Conservation (phyloP, 495 filamentous ascomycete genomes). For the Terfezia claveryi region DNA sequence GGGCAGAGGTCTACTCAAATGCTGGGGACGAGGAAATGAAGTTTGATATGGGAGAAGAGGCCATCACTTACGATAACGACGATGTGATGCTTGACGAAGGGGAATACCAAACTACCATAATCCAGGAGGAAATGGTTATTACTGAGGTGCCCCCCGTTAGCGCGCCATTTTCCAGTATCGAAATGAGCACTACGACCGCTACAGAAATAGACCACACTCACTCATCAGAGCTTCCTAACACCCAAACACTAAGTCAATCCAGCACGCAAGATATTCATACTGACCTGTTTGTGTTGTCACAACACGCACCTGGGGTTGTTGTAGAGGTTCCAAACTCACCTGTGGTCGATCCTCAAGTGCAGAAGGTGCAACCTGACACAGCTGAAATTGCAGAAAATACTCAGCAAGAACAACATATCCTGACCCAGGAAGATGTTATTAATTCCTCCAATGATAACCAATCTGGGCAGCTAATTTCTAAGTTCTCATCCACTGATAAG, state of each 20-base stretch:
- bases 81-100: conserved; percentile 17
- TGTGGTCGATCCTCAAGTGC: background rate
- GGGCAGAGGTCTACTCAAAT: conserved; percentile 30
- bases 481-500: background rate
- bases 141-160: background rate
- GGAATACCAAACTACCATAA: conserved; percentile 16
- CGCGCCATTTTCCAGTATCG: background rate
- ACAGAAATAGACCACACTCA: background rate
- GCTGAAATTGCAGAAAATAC: too few species aligned
- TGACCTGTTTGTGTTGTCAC: background rate
- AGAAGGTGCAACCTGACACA: background rate
- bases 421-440: background rate
- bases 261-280: background rate
- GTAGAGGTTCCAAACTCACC: background rate
- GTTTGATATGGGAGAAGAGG: conserved; percentile 26
- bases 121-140: conserved; percentile 25
- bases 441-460: too few species aligned
- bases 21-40: conserved; percentile 41
- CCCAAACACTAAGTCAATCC: background rate
- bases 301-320: background rate
- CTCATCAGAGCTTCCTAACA: background rate
- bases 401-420: background rate
- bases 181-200: background rate
- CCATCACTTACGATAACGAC: conserved; percentile 20
- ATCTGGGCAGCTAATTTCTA: too few species aligned